Conservation (phyloP, 805 yeast genomes). For the Alloascoidea hylecoeti region DNA sequence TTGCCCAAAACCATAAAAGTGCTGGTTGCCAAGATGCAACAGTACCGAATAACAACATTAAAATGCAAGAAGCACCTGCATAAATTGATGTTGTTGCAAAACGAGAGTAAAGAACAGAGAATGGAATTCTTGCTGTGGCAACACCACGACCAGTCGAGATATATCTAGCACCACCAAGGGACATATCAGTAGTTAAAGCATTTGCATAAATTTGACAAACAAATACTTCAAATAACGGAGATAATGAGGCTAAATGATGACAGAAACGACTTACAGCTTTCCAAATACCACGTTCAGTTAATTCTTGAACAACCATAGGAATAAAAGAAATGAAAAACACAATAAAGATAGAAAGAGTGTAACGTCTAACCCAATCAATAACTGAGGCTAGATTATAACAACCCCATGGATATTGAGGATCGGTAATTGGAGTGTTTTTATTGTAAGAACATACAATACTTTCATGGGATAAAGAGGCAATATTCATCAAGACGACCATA, state of each 20-base stretch:
- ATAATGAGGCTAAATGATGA: conserved; percentile 67
- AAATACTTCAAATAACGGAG: conserved; percentile 90
- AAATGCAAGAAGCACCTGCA: conserved; percentile 54
- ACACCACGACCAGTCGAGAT: conserved; percentile 91
- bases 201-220: conserved; percentile 88
- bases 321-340: conserved; percentile 87
- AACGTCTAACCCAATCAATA: conserved; percentile 80
- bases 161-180: conserved; percentile 87
- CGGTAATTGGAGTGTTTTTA: conserved; percentile 56
- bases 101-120: conserved; percentile 56
- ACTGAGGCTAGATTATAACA: conserved; percentile 81
- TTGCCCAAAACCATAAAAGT: conserved; percentile 94
- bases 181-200: conserved; percentile 58
- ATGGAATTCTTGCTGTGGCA: conserved; percentile 72
- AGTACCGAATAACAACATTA: conserved; percentile 64
- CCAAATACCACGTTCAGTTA: conserved; percentile 74
- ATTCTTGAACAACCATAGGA: conserved; percentile 78
- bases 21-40: conserved; percentile 90
- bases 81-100: conserved; percentile 70
- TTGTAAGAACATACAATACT: conserved; percentile 55
- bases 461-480: conserved; percentile 70
- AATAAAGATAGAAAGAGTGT: conserved; percentile 79
- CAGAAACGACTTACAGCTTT: conserved; percentile 56
- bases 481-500: conserved; percentile 62
- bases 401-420: conserved; percentile 61